Conservation (phyloP, 805 yeast genomes). For the Pichia membranifaciens region DNA sequence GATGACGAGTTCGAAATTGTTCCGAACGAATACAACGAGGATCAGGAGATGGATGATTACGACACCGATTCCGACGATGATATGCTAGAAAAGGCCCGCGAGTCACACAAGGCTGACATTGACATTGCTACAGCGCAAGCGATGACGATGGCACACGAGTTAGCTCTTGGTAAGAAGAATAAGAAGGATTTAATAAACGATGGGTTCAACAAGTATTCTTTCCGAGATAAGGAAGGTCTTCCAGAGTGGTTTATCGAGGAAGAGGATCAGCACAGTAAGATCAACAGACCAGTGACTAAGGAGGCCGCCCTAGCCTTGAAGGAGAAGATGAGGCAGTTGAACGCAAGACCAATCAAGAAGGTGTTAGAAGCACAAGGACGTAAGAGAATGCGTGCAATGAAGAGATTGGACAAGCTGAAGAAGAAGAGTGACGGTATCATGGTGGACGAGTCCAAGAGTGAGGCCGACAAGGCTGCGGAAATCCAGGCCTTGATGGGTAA, state of each 20-base stretch:
- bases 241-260: constrained; percentile 98
- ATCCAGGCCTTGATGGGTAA: constrained; percentile 80
- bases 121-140: constrained; percentile 92
- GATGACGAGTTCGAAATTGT: constrained; percentile 42
- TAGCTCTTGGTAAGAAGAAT: constrained; percentile 82
- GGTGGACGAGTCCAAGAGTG: constrained; percentile 82
- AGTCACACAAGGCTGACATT: constrained; percentile 54
- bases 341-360: constrained; percentile 97
- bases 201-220: constrained; percentile 86
- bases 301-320: constrained; percentile 80
- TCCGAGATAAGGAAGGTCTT: constrained; percentile 82
- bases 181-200: constrained; percentile 86
- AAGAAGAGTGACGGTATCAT: constrained; percentile 89
- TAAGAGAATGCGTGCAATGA: constrained; percentile 87
- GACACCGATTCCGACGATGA: constrained; percentile 50
- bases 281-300: constrained; percentile 87
- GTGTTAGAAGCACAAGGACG: constrained; percentile 97
- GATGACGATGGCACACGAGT: constrained; percentile 95
- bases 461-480: constrained; percentile 91
- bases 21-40: constrained; percentile 34
- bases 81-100: constrained; percentile 35
- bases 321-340: constrained; percentile 71
- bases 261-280: constrained; percentile 79
- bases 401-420: constrained; percentile 79
- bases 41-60: constrained; percentile 37